Evolutionary conservation across 2,329 filamentous ascomycete genomes (phyloP).

Genomic region (Berkeleyomyces rouxiae): DNA sequence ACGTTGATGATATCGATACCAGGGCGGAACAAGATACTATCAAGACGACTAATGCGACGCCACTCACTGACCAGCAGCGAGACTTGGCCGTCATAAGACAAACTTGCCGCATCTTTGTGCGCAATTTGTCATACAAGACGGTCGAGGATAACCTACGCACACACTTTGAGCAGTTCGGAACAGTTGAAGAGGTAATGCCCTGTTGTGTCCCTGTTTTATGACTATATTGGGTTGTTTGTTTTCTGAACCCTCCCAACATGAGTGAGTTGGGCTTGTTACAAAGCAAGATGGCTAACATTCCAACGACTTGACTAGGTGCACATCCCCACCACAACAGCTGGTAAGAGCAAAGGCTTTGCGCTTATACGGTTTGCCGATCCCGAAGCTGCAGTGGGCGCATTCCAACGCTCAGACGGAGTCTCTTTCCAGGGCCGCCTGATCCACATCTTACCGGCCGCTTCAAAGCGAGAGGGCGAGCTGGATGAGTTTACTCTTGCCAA

Average conservation of each 20-base stretch:
- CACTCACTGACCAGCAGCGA: conserved; percentile 22
- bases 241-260: background rate
- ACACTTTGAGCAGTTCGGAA: conserved; percentile 56
- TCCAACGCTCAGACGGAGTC: conserved; percentile 61
- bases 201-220: background rate
- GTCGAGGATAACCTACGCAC: conserved; percentile 60
- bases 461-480: conserved; percentile 64
- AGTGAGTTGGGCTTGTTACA: background rate
- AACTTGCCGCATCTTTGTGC: conserved; percentile 68
- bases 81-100: conserved; percentile 46
- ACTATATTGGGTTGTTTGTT: background rate
- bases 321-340: conserved; percentile 56
- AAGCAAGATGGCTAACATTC: conserved; percentile 11
- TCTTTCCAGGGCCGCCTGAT: conserved; percentile 85
- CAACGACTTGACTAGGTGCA: conserved; percentile 49
- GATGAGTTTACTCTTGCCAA: conserved; percentile 85
- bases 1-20: background rate
- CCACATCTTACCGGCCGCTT: conserved; percentile 72
- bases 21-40: background rate
- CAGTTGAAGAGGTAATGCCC: conserved; percentile 68
- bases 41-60: background rate
- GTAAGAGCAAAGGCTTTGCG: conserved; percentile 75
- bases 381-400: conserved; percentile 60
- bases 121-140: conserved; percentile 72
- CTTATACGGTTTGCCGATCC: conserved; percentile 65